These are phyloP conservation scores for Amoeboaphelidium protococcarum DNA, from an alignment of 371 early-diverging fungal genomes.

Conservation along the genomic window DNA sequence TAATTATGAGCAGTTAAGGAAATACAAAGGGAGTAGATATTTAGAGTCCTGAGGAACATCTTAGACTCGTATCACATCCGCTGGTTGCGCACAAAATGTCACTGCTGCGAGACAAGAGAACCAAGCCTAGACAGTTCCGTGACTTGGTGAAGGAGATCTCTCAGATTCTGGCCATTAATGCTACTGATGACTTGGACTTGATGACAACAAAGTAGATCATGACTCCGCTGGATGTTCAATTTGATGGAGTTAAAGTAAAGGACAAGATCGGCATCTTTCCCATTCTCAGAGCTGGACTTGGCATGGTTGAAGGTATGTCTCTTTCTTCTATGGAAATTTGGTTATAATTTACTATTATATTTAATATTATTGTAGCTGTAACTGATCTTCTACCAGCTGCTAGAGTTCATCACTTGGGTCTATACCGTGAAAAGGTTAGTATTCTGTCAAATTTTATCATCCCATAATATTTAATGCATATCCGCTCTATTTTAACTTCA, in stretches of 20 bases:
- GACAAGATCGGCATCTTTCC: constrained; percentile 43
- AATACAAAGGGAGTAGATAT: too few relatives aligned
- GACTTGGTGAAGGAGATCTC: not conserved
- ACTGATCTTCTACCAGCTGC: constrained; percentile 38
- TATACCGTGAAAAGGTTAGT: constrained; percentile 48
- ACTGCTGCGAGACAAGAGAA: not conserved
- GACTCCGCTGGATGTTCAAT: constrained; percentile 8
- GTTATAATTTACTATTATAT: not conserved
- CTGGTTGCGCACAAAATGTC: not conserved
- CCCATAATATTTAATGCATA: too few relatives aligned
- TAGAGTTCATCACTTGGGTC: constrained; percentile 43
- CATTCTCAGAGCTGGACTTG: constrained; percentile 47
- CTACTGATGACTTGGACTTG: not conserved
- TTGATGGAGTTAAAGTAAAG: constrained; percentile 18
- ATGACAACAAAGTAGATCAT: not conserved
- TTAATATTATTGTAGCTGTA: constrained; percentile 21
- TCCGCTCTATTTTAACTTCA: too few relatives aligned
- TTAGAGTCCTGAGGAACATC: too few relatives aligned
- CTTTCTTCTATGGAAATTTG: not conserved
- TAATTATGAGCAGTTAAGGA: too few relatives aligned
- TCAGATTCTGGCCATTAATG: not conserved
- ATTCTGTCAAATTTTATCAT: not conserved
- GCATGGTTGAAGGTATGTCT: constrained; percentile 31
- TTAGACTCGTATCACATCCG: too few relatives aligned
- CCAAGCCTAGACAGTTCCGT: not conserved